Evolutionary conservation across 305 asterid species (phyloP), one percentile per base, ranked within the genome.

Genomic region (Vinca major): DNA sequence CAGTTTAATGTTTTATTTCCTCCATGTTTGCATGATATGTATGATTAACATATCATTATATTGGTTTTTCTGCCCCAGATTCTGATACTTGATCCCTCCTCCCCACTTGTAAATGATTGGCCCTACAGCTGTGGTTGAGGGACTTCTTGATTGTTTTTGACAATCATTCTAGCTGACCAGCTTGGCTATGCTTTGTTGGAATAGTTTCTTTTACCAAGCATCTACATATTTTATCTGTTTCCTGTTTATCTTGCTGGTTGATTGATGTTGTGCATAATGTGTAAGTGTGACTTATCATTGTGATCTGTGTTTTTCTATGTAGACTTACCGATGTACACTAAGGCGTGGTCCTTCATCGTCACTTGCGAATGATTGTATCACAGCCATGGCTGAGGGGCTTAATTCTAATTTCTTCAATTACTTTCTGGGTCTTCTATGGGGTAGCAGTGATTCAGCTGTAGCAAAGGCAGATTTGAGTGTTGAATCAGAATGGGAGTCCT

Each of bases 401-500:
- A 77, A 72, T 70, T 82, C 87, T 78, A 77, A 73, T 74, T 77
- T 88, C 56, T 91, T 82, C 70, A 84, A 79, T 75, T 88, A 84
- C 78, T 93, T 91, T 78, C 89, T 90, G 73, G 84, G 81, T 68
- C 86, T 82, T 69, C 77, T 91, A 21, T 89, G 99, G 99, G 84
- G 87, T 50, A 83, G 73, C 76, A 80, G 79, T 74, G 81, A 74
- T 74, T 78, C 90, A 53, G 74, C 83, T 73, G 65, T 80, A 72
- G 74, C 81, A 17, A 81, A 77, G 77, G 82, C 72, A 5, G 81
- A 80, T 82, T 61, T 81, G 16, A 71, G 70, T 62, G 84, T 80
- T 75, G 96, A 87, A 82, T 84, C 88, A 47, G 96, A 93, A 78
- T 93, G 97, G 99, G 86, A 81, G 68, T 84, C 91, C 68, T 88